These are phyloP conservation scores for Pseudoturritis turrita DNA, from an alignment of 345 rosid species.

Conservation along the genomic window DNA sequence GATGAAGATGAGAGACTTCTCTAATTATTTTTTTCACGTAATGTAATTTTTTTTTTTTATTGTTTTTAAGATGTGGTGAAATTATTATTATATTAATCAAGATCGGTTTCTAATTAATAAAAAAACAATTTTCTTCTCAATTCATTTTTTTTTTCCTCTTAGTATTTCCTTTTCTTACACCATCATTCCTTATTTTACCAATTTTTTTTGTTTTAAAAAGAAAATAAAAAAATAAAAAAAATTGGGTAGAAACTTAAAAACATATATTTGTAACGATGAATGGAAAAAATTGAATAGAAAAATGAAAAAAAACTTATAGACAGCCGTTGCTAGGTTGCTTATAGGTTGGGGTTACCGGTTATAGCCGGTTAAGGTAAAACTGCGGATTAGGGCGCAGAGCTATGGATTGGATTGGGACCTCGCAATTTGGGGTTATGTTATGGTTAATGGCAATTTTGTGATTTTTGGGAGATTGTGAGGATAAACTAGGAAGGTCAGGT, in stretches of 20 bases:
- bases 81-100: neutral
- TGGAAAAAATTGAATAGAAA: neutral
- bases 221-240: neutral
- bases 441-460: conserved; percentile 11
- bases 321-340: conserved; percentile 43
- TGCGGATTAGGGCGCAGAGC: conserved; percentile 12
- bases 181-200: too few relatives aligned
- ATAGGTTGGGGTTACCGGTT: conserved; percentile 38
- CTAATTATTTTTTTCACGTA: neutral
- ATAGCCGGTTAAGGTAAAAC: conserved; percentile 37
- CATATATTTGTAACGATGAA: neutral
- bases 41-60: neutral
- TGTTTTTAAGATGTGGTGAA: neutral
- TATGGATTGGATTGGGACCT: conserved; percentile 25
- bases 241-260: neutral
- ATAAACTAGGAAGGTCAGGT: neutral
- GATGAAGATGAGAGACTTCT: conserved; percentile 18
- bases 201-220: neutral
- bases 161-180: neutral
- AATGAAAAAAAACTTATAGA: conserved; percentile 3
- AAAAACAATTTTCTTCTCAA: neutral
- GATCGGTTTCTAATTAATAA: neutral
- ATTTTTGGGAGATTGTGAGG: neutral
- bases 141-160: too few relatives aligned
- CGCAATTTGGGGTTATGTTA: conserved; percentile 9